Conservation (phyloP, 805 yeast species). For the Cyberlindnera mycetangii region DNA sequence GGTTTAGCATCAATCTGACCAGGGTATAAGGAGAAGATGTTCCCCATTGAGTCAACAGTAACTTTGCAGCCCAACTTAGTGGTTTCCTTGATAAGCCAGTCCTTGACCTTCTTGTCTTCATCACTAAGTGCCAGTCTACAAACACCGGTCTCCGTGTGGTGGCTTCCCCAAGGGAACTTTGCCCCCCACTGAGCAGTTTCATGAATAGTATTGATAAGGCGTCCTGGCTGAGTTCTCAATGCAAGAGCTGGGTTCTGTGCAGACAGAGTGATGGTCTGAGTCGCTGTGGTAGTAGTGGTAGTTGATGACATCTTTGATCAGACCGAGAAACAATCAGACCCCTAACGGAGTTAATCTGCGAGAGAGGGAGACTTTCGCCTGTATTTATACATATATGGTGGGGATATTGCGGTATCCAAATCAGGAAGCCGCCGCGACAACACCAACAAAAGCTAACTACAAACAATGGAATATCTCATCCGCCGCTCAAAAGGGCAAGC, state of each 20-base stretch:
- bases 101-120: slow-evolving; percentile 59
- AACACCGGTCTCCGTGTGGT: slow-evolving; percentile 59
- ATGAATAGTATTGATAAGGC: slow-evolving; percentile 58
- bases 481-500: neutral
- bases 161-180: slow-evolving; percentile 55
- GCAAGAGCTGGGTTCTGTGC: slow-evolving; percentile 14
- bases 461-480: neutral
- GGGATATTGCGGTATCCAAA: slow-evolving; percentile 9
- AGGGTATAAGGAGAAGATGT: slow-evolving; percentile 62
- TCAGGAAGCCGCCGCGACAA: slow-evolving; percentile 8
- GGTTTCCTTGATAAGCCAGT: slow-evolving; percentile 60
- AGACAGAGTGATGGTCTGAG: slow-evolving; percentile 7
- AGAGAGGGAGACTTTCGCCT: neutral
- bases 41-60: slow-evolving; percentile 63
- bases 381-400: neutral
- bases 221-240: slow-evolving; percentile 33
- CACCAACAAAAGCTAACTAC: neutral
- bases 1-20: slow-evolving; percentile 51
- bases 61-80: slow-evolving; percentile 53
- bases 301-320: slow-evolving; percentile 1
- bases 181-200: slow-evolving; percentile 64
- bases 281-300: slow-evolving; percentile 6
- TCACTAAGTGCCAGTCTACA: slow-evolving; percentile 62
- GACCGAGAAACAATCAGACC: neutral
- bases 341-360: no score